Base-by-base conservation (phyloP, 2,329 filamentous ascomycete genomes). In the Fusarium sp. region DNA sequence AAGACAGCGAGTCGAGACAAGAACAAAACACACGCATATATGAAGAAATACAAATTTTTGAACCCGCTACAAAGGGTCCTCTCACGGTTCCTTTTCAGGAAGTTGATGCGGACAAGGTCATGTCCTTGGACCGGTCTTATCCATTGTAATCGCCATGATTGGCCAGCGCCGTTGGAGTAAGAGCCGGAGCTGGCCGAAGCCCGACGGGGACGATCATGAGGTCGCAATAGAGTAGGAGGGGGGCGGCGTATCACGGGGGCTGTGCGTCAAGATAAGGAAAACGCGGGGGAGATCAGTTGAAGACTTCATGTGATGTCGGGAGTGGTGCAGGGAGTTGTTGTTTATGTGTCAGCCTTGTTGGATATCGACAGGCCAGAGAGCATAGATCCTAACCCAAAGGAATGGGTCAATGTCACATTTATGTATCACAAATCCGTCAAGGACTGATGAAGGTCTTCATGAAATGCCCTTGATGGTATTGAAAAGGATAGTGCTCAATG, bases 121-220 rank as follows among this genome's bases (percentile, higher is more conserved):
- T 75, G 71, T 74, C 61, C 35, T 65, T 50, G 33, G 68, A 25
- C 61, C 58, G 57, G 72, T 62, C 70, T 60, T 61, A 40, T 62
- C 27, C n/a, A 74, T 63, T 72, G 52, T 50, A 22, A 60, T 33
- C 45, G 27, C 40, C 56, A 30, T 76, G 65, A 76, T 76, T 76
- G 73, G 73, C 40, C 38, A 14, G n/a, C 20, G 33, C 15, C 14
- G 15, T 59, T 40, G 66, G 47, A 33, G 56, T 33, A 52, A 20
- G 10, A 63, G 50, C 20, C 73, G 73, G 73, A 75, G 70, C 65
- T 76, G 73, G 73, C 73, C 73, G 73, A 71, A 40, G 22, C 70
- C 73, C 73, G 73, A 71, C 14, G 33, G 20, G 7, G 43, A 27
- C 61, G 57, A 73, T 68, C 50, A 64, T 75, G 65, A 75, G 69